These are phyloP conservation scores for Solanum megistacrolobum DNA, from an alignment of 257 asterid genomes.

Conservation along the genomic window DNA sequence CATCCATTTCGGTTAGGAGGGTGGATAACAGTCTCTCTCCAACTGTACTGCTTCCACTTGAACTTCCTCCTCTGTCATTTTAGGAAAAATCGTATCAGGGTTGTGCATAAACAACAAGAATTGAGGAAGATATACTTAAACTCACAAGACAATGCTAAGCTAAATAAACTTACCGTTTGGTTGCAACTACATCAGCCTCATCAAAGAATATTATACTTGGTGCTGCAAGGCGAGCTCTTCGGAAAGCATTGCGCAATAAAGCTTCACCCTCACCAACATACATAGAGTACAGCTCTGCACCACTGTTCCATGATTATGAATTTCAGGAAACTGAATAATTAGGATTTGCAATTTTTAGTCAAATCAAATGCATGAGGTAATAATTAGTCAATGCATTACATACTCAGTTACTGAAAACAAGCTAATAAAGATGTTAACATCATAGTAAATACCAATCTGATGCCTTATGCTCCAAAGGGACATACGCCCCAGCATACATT, in stretches of 20 bases:
- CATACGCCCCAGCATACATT: neutral
- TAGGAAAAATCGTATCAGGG: neutral
- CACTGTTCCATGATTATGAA: slow-evolving; percentile 38
- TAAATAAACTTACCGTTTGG: slow-evolving; percentile 44
- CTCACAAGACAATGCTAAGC: neutral
- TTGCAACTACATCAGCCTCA: slow-evolving; percentile 90
- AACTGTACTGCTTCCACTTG: slow-evolving; percentile 62
- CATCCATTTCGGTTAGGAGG: slow-evolving; percentile 95
- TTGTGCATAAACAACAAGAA: neutral
- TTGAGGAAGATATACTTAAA: neutral
- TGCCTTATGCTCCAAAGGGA: neutral
- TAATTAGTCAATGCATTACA: neutral
- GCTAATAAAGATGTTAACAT: neutral
- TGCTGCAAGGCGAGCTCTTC: slow-evolving; percentile 90
- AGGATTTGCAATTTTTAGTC: neutral
- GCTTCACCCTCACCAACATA: slow-evolving; percentile 99
- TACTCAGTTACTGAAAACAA: neutral
- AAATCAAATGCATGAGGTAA: neutral
- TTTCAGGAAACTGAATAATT: neutral
- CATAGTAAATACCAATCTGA: neutral
- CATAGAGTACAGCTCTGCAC: slow-evolving; percentile 87
- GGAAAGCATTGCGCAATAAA: slow-evolving; percentile 71
- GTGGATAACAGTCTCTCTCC: slow-evolving; percentile 91
- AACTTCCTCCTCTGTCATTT: slow-evolving; percentile 67
- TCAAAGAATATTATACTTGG: slow-evolving; percentile 96